Evolutionary conservation across 768 basidiomycete species (phyloP).

Genomic region (Leucosporidium creatinivorum): DNA sequence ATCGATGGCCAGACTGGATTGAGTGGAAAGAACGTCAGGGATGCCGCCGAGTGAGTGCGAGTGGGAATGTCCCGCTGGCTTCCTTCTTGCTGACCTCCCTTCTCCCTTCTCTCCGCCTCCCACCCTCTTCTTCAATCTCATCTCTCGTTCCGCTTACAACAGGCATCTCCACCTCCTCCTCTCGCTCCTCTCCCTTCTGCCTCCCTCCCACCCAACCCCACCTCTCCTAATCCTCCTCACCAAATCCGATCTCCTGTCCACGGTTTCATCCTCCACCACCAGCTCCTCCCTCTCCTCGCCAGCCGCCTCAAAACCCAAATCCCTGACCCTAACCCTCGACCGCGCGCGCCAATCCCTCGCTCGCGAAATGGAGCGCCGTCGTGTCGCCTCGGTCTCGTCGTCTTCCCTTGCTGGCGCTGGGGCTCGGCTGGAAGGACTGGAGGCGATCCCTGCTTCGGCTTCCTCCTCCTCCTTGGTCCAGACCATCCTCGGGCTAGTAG

Average conservation of each 20-base stretch:
- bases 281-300: neutral
- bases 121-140: neutral
- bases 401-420: constrained; percentile 1
- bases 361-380: constrained; percentile 29
- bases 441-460: constrained; percentile 15
- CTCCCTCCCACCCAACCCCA: neutral
- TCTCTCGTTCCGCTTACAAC: neutral
- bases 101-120: neutral
- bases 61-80: too few relatives aligned
- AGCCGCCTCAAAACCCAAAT: constrained; percentile 10
- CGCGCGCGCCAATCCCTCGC: constrained; percentile 28
- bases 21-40: constrained; percentile 23
- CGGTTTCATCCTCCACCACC: constrained; percentile 9
- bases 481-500: neutral
- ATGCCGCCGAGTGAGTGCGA: constrained; percentile 30
- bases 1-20: constrained; percentile 23
- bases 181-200: constrained; percentile 23
- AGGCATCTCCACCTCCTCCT: constrained; percentile 32
- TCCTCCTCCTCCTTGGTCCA: neutral
- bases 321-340: constrained; percentile 23
- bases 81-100: neutral
- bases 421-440: constrained; percentile 23
- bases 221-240: constrained; percentile 31
- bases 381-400: constrained; percentile 2
- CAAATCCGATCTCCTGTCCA: constrained; percentile 22